Evolutionary conservation across 2,329 filamentous ascomycete species (phyloP), one percentile per base, ranked within the genome.

Genomic region (Colletotrichum noveboracense): DNA sequence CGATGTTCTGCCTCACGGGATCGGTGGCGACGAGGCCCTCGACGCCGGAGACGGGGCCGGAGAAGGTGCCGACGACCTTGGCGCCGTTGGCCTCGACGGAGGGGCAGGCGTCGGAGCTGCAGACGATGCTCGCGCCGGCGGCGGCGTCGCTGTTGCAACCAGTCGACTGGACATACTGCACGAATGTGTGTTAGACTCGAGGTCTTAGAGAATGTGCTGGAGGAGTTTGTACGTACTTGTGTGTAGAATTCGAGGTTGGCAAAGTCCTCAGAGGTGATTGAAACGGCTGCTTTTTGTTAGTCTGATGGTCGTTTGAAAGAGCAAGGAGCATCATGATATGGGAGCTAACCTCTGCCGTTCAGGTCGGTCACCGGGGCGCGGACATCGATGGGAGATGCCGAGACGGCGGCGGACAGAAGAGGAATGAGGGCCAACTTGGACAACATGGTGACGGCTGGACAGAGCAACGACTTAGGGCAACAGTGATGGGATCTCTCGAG

Each of bases 11-110:
- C 77, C 86, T 87, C 28, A 80, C 81, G 21, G 84, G 77, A 80
- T 93, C 91, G 26, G 87, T 83, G 30, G 88, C 86, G 26, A 92
- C 85, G 73, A 89, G 90, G 72, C 88, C 90, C 43, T 87, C 82
- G 60, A 89, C 85, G 73, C 88, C 88, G 4, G 88, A 87, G 30
- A 79, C 36, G 12, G 76, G 62, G 8, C 86, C 88, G 28, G 79
- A 88, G 86, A 76, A 74, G 2, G 85, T 87, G 70, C 81, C 81
- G n/a, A 87, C 78, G 10, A 90, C 82, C 5, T 83, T 88, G 34
- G 84, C 87, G 26, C 84, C 82, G 75, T 88, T 84, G 38, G 84
- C 80, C 77, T 84, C 80, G 32, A 91, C 84, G 14, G 83, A 80
- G 3, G 87, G 84, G 76, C 91, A 92, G 62, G 81, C 83, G 67